Evolutionary conservation across 2,329 filamentous ascomycete genomes (phyloP), one percentile per base, ranked within the genome.

Genomic region (Phyllosticta citriasiana): DNA sequence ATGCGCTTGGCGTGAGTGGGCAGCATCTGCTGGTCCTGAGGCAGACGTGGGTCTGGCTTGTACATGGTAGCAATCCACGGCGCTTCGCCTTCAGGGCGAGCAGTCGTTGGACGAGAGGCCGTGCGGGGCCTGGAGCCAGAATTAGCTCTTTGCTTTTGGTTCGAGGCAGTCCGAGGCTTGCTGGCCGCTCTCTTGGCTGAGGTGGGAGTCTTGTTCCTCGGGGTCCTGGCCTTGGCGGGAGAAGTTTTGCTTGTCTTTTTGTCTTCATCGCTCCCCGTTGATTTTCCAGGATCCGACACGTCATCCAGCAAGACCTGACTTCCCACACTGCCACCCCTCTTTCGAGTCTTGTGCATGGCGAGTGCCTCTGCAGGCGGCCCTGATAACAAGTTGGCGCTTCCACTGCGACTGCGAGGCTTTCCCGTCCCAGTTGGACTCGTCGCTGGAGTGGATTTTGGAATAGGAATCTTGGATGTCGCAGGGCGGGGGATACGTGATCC

Each of bases 21-120:
- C 10, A 99, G 84, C 59, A 99, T 86, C 71, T 99, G 94, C 73
- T 99, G 89, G 64, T 99, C 94, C 0, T 91, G 94, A 5, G 94
- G 94, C 35, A 99, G 79, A 63, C 91, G 87, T 30, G 94, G 94
- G 71, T 99, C 94, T 0, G 94, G 94, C 70, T 95, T 96, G 75
- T 97, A 99, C 75, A 96, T 91, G 24, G 88, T 89, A 54, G 94
- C 84, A 75, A 97, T 84, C 94, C 94, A 99, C 57, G 94, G 94
- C 9, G 94, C 91, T 59, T 97, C 93, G 22, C 94, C 94, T 78
- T 97, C 94, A 0, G 92, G 92, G 52, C 86, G 84, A 70, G 63
- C 85, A 78, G 76, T 90, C 84, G 73, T 80, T 71, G 68, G 80
- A 73, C 69, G 73, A 68, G 71, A 68, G 62, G 85, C 80, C 1